Evolutionary conservation across 2,329 filamentous ascomycete species (phyloP).

Genomic region (Lojkania enalia): DNA sequence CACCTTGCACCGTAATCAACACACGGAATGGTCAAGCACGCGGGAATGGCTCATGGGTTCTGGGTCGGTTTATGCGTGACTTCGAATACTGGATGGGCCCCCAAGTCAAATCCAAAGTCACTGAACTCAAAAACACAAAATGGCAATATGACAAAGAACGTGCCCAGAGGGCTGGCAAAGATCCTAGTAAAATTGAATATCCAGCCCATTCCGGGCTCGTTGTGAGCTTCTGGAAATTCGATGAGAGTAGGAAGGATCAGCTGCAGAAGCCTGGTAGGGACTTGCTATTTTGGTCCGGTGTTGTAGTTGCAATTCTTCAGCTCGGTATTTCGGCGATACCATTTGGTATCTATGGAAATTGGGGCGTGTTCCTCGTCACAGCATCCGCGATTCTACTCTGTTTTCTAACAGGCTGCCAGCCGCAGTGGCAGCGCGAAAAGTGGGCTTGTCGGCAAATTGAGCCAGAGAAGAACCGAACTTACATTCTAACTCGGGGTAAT

Average conservation of each 20-base stretch:
- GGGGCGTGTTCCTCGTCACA: conserved; percentile 18
- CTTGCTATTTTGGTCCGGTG: conserved; percentile 11
- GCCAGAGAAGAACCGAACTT: conserved; percentile 11
- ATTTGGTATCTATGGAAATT: conserved; percentile 16
- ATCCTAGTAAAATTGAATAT: no score
- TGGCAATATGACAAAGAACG: conserved; percentile 9
- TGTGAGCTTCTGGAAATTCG: no score
- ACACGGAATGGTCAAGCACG: conserved; percentile 12
- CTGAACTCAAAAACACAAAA: conserved; percentile 4
- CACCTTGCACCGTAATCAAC: conserved; percentile 17
- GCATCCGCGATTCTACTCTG: conserved; percentile 9
- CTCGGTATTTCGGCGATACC: conserved; percentile 17
- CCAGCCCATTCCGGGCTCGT: no score
- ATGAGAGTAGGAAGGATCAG: no score
- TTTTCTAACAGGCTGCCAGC: conserved; percentile 11
- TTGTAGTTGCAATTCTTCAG: conserved; percentile 14
- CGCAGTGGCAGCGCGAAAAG: conserved; percentile 21
- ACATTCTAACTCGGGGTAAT: conserved; percentile 21
- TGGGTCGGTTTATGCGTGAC: conserved; percentile 14
- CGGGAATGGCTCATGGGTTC: conserved; percentile 17
- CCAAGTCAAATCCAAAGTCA: conserved; percentile 5
- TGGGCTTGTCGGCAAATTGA: conserved; percentile 15
- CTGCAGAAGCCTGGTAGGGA: no score
- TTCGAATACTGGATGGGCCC: conserved; percentile 19
- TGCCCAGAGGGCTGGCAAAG: no score